Conservation (phyloP, 2,329 filamentous ascomycete species). For the Arthroderma uncinatum region DNA sequence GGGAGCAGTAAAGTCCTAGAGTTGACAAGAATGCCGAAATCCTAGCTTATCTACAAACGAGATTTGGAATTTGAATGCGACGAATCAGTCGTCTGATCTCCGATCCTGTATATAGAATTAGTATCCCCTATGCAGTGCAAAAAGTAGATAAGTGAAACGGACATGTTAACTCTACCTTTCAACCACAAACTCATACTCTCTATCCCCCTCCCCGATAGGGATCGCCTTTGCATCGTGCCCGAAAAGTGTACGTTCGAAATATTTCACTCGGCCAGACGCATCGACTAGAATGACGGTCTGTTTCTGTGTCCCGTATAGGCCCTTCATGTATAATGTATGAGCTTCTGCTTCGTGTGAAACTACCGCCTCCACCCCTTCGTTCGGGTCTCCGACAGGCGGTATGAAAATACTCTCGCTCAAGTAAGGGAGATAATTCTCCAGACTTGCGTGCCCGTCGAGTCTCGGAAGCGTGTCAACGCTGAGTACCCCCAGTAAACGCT, state of each 20-base stretch:
- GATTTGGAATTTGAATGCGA: not conserved
- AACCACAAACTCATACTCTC: slow-evolving; percentile 28
- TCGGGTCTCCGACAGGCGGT: slow-evolving; percentile 43
- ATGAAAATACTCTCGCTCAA: slow-evolving; percentile 52
- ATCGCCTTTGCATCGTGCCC: slow-evolving; percentile 42
- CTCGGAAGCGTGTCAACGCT: slow-evolving; percentile 46
- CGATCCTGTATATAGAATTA: not conserved
- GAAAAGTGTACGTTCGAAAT: slow-evolving; percentile 51
- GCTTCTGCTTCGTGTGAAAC: slow-evolving; percentile 19
- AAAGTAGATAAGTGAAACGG: not conserved
- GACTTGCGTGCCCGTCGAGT: slow-evolving; percentile 38
- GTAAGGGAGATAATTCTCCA: slow-evolving; percentile 46
- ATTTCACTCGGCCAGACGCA: slow-evolving; percentile 45
- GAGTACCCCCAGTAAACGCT: slow-evolving; percentile 43
- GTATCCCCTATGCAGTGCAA: not conserved
- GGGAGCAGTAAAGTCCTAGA: no score
- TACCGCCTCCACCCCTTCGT: slow-evolving; percentile 21
- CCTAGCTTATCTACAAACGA: not conserved
- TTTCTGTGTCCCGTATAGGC: slow-evolving; percentile 53
- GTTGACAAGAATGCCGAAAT: not conserved
- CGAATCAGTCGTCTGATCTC: not conserved
- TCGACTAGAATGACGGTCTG: slow-evolving; percentile 51
- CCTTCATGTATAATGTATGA: slow-evolving; percentile 28
- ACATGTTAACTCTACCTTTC: slow-evolving; percentile 11
- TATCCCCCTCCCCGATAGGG: slow-evolving; percentile 38